Base-by-base conservation (phyloP, 2,329 filamentous ascomycete genomes). In the Microcera coccophila region DNA sequence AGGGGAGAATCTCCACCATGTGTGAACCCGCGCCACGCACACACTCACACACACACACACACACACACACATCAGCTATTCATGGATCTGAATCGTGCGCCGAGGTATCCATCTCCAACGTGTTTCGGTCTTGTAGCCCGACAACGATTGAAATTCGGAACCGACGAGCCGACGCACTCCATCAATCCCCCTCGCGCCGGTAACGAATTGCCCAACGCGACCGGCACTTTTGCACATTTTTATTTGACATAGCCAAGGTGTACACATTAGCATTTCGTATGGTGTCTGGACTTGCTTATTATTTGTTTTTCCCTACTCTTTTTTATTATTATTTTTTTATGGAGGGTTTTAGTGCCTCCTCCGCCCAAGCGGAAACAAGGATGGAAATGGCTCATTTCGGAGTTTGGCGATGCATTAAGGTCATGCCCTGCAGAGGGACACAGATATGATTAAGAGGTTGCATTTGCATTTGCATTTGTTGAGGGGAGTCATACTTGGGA, bases 261-360 rank as follows among this genome's bases (percentile, higher is more conserved):
- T 20, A 35, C 33, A 35, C 20, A 35, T 19, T 35, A 31, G 52
- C 47, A 46, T 48, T 36, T 41, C 49, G 41, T 45, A 39, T 44
- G 47, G 49, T 48, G 47, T 45, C 34, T 17, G 39, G 45, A 45
- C 43, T 54, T 49, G 42, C 41, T 54, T 57, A 44, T 40, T 41
- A 22, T 21, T 22, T 12, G 14, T 18, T 15, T 33, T 26, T 37
- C 24, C 16, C 24, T 17, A 4, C 19, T 38, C 9, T 29, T 10
- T 29, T 38, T 15, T n/a, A 9, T n/a, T 5, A 4, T 38, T 16
- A 18, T 29, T 37, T 42, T 32, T 24, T 24, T 24, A 21, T 29
- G 28, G 16, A 20, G 28, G 11, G 20, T 31, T 36, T 36, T 36
- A 33, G 22, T 32, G 31, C 35, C 19, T 20, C 14, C 50, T 39